Percentiles rank a stretch among this genome's conserved stretches.
Evolutionary conservation across 2,329 filamentous ascomycete genomes (phyloP).

Genomic region (Aspergillus brunneoviolaceus): DNA sequence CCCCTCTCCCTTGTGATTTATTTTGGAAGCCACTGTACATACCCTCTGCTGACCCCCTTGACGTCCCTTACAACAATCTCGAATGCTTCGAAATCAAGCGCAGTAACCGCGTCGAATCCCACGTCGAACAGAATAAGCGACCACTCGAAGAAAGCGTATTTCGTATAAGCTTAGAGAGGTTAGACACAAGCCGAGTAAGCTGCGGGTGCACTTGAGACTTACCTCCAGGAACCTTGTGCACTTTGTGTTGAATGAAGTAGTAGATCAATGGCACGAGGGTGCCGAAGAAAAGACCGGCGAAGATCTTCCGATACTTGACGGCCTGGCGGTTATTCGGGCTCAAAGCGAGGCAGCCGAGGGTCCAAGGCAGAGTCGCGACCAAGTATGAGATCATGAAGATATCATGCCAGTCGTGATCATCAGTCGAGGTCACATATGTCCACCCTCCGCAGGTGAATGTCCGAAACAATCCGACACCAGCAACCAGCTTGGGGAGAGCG

Average conservation of each 20-base stretch:
- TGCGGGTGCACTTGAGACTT: slow-evolving; percentile 35
- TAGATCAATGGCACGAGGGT: slow-evolving; percentile 88
- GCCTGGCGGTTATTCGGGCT: slow-evolving; percentile 82
- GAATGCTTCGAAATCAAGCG: slow-evolving; percentile 84
- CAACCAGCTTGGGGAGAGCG: slow-evolving; percentile 76
- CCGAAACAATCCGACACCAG: slow-evolving; percentile 76
- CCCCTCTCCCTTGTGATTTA: slow-evolving; percentile 53
- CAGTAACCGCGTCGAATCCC: slow-evolving; percentile 91
- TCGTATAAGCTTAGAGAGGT: slow-evolving; percentile 77
- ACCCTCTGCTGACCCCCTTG: slow-evolving; percentile 93
- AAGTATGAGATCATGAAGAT: slow-evolving; percentile 99
- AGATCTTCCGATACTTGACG: slow-evolving; percentile 82
- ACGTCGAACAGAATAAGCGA: slow-evolving; percentile 91
- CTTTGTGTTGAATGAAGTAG: slow-evolving; percentile 98
- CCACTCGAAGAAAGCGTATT: slow-evolving; percentile 98
- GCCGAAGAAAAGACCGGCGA: slow-evolving; percentile 83
- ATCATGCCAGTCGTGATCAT: slow-evolving; percentile 98
- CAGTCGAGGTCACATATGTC: slow-evolving; percentile 98
- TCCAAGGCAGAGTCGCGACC: slow-evolving; percentile 93
- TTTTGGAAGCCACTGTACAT: slow-evolving; percentile 92
- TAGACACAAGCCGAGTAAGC: neutral
- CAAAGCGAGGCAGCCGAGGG: slow-evolving; percentile 79
- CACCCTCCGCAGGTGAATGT: slow-evolving; percentile 94
- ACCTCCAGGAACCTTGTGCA: slow-evolving; percentile 92
- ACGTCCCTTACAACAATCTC: slow-evolving; percentile 86